Conservation (phyloP, 345 rosid species). For the Lepidium sativum region DNA sequence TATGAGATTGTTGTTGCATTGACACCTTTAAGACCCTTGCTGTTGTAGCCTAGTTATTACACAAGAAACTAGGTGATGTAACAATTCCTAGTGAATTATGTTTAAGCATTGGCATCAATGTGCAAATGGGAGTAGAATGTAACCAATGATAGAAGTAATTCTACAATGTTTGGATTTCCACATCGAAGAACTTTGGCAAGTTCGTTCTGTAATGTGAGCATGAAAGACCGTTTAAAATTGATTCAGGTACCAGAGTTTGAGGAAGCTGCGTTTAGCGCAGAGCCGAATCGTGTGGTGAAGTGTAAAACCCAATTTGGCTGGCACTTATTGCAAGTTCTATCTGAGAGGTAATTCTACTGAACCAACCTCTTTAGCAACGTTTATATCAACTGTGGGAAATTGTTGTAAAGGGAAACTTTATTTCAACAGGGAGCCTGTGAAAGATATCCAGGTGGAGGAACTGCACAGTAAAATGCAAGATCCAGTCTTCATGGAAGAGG, state of each 20-base stretch:
- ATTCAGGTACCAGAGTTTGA: slow-evolving; percentile 86
- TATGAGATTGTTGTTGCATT: no score
- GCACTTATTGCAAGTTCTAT: slow-evolving; percentile 87
- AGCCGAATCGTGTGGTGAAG: slow-evolving; percentile 58
- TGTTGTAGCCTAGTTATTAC: no score
- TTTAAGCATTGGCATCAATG: not conserved
- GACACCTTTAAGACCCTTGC: no score
- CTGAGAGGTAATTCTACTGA: slow-evolving; percentile 57
- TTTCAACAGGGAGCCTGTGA: slow-evolving; percentile 23
- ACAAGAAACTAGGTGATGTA: not conserved
- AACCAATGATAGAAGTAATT: not conserved
- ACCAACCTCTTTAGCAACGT: not conserved
- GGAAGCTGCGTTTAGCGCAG: slow-evolving; percentile 76
- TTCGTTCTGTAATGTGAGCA: not conserved
- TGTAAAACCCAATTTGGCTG: slow-evolving; percentile 87
- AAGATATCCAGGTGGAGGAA: slow-evolving; percentile 56
- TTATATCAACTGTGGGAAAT: not conserved
- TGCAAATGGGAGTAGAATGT: not conserved
- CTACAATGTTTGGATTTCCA: not conserved
- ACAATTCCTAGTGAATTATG: not conserved
- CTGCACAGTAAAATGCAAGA: slow-evolving; percentile 71
- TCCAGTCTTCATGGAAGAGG: slow-evolving; percentile 60
- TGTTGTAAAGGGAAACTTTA: not conserved
- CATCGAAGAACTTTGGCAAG: not conserved
- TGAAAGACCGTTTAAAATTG: not conserved